Evolutionary conservation across 495 filamentous ascomycete genomes (phyloP), one percentile per base, ranked within the genome.

Genomic region (Wilcoxina mikolae): DNA sequence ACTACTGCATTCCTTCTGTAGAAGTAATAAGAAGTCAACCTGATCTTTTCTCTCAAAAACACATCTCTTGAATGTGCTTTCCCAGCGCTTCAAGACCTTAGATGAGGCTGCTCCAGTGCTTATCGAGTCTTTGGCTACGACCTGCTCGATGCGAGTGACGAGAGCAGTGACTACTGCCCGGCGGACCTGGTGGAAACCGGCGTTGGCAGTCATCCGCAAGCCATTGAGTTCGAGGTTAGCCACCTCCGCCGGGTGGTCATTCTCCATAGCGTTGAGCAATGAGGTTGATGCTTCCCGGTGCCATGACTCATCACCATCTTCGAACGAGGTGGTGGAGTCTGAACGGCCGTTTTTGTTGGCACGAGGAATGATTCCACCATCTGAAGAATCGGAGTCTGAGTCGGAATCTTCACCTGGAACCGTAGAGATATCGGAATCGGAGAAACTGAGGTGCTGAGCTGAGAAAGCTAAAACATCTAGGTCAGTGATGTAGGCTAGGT

Each of bases 211-310:
- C 70, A 99, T 84, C 4, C 89, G 80, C 31, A 95, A 75, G 60
- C 84, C 82, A 70, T 83, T 91, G 39, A 99, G 81, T 66, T 99
- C 91, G 10, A 96, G 74, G 60, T 85, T 82, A 7, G 91, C 87
- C 10, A 83, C 83, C 63, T 91, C 85, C n/a, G 86, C 79, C 38
- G 85, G 78, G 48, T 83, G 80, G 12, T 74, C 74, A 43, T 82
- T 77, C 52, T 78, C 78, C 33, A 99, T 73, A 39, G 87, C 81
- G 61, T 94, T 87, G 43, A 89, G 76, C 25, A 96, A 76, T 57
- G 85, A 91, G 60, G 77, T 73, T 1, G 86, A 80, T 10, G 93
- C 91, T 54, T 96, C 91, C 41, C 82, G 74, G 61, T 95, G 85
- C 76, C 95, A 96, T 43, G 78, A 78, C 46, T 78, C 68, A 18